Evolutionary conservation across 108 stramenopile genomes (phyloP).

Genomic region (Schizochytrium sp.): DNA sequence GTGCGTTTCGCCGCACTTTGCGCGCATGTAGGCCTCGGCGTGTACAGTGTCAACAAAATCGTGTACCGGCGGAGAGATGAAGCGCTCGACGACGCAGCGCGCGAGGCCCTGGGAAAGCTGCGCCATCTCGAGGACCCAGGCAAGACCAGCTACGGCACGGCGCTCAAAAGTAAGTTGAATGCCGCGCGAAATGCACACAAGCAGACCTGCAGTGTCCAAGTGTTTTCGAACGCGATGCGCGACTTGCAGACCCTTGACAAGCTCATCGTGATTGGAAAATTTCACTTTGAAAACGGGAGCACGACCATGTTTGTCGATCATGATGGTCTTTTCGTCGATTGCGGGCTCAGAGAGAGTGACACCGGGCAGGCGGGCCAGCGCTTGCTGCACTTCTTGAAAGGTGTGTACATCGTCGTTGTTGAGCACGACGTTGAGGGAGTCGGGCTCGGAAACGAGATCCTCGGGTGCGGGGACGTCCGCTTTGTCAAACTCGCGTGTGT

Average conservation of each 20-base stretch:
- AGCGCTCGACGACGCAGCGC: not conserved
- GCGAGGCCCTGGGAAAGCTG: not conserved
- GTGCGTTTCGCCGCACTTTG: not conserved
- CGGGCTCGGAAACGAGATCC: not conserved
- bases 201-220: not conserved
- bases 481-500: not conserved
- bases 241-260: not conserved
- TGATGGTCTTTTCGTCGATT: not conserved
- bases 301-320: not conserved
- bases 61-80: not conserved
- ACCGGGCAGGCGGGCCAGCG: conserved; percentile 15
- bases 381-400: conserved; percentile 29
- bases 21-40: not conserved
- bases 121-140: not conserved
- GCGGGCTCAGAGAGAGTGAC: not conserved
- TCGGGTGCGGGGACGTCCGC: not conserved
- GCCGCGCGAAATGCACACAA: not conserved
- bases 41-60: not conserved
- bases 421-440: conserved; percentile 20
- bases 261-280: not conserved
- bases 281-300: not conserved
- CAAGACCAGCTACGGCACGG: not conserved
- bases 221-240: not conserved
- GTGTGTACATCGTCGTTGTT: conserved; percentile 53
- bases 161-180: not conserved